Evolutionary conservation across 176 grass and related monocot species (phyloP).

Genomic region (Lolium perenne): DNA sequence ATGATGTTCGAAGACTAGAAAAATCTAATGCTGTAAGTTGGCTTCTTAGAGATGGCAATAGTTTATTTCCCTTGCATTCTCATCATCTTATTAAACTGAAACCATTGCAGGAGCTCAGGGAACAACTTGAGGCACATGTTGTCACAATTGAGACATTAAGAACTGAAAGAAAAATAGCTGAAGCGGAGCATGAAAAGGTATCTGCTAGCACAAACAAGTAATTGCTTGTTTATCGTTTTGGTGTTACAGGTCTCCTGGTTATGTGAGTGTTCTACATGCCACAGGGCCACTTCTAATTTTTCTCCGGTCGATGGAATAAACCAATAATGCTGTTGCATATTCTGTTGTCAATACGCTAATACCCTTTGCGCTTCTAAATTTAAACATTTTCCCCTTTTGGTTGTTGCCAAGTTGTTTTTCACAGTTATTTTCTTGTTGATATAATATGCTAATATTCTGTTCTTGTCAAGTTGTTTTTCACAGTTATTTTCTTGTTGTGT

Average conservation of each 20-base stretch:
- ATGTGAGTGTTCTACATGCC: background rate
- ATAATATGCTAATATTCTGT: background rate
- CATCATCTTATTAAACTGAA: constrained; percentile 36
- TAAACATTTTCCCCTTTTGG: too few relatives aligned
- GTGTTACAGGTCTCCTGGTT: constrained; percentile 14
- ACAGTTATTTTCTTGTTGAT: background rate
- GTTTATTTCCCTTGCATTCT: constrained; percentile 9
- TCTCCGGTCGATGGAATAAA: constrained; percentile 12
- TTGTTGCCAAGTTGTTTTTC: constrained; percentile 13
- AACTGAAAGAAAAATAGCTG: constrained; percentile 50
- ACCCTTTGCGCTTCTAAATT: too few relatives aligned
- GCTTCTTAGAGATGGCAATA: constrained; percentile 34
- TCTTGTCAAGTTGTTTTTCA: background rate
- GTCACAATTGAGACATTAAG: constrained; percentile 78
- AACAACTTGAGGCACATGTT: constrained; percentile 89
- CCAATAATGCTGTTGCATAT: background rate
- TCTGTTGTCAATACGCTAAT: constrained; percentile 13
- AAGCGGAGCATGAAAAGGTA: constrained; percentile 89
- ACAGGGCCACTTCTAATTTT: constrained; percentile 20
- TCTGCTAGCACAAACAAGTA: background rate
- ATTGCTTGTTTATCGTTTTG: background rate
- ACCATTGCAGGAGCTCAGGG: constrained; percentile 85
- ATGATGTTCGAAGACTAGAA: constrained; percentile 89
- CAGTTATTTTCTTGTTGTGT: background rate
- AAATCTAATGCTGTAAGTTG: constrained; percentile 85